Base-by-base conservation (phyloP, 257 asterid species). In the Craterostigma plantagineum region DNA sequence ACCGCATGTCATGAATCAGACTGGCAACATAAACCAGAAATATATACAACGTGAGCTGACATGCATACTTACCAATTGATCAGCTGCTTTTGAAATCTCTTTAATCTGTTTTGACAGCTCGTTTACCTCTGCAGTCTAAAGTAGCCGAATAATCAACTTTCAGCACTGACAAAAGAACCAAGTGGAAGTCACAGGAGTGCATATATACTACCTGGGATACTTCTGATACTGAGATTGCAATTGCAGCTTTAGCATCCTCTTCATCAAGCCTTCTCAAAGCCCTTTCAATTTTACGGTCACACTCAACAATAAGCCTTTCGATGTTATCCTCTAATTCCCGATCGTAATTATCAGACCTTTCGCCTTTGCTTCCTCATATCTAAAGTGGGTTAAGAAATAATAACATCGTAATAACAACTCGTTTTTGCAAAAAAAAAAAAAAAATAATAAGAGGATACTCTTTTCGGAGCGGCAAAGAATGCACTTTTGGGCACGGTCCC, bases 251-350 rank as follows among this genome's bases (percentile, higher is more conserved):
- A 37, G 98, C 98, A 64, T 87, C 98, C 55, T 87, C 98, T 33
- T 87, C 95, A 56, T 79, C 90, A 42, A 87, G 95, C 35, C 98
- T 69, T 64, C 68, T 82, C 54, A 87, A 65, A 55, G 98, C 95
- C 64, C 98, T 72, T 37, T 67, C 58, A 54, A 90, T 90, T 66
- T 90, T 90, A 37, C 93, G 65, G 62, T 79, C 92, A 48, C 98
- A 90, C 76, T 90, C 98, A 54, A 83, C 75, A 61, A 90, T 83
- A 50, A 82, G 93, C 60, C 93, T 76, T 53, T 87, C 98, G 40
- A 87, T 87, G 50, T 62, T 71, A 72, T 87, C 98, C 76, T 87
- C 98, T 50, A 90, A 69, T 64, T 90, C 95, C 57, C 83, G 68
- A 53, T 87, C 95, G 47, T 79, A 87, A 66, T 79, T 76, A 66